Base-by-base conservation (phyloP, 371 early-diverging fungal species). In the Synchytrium microbalum region DNA sequence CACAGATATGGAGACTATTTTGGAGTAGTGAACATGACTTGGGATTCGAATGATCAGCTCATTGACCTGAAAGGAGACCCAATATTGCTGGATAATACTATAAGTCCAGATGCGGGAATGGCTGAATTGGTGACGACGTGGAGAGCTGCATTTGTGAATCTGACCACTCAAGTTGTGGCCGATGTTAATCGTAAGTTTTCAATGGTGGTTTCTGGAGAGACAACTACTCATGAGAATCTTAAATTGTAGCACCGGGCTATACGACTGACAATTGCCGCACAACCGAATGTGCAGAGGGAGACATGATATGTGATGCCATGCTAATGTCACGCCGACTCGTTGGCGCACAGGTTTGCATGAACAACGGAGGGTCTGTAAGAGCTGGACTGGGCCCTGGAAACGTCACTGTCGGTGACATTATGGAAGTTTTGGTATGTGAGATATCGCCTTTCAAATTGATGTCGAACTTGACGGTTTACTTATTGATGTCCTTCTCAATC, bases 11-110 rank as follows among this genome's bases (percentile, higher is more conserved):
- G 88, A 30, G 76, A 86, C 61, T 89, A 86, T 62, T 79, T 89
- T 51, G 89, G 89, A 23, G 75, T 78, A 64, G 55, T 89, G 33
- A 85, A 88, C 62, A 57, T 87, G 5, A 76, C 72, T 1, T 85
- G 84, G 68, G 74, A 86, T 67, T 68, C 56, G 38, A 33, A 75
- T 1, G 70, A 80, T 16, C 10, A 10, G 10, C n/a, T 29, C 10
- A 68, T 73, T 30, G 54, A 31, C 52, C 74, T 74, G 71, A 66
- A 57, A 2, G 90, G 90, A 23, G 57, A 68, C 0, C 83, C 88
- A 0, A 77, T 89, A 52, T 73, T 76, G 14, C 72, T 88, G 1
- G 75, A 79, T 54, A 64, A 78, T 52, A 65, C 68, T 8, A 72
- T 84, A 23, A 60, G 72, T 31, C 68, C 77, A n/a, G 77, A 87